Percentiles rank a stretch among this genome's conserved stretches.
These are phyloP conservation scores for Myrmaecium sp. DNA, from an alignment of 2,329 filamentous ascomycete species.

Conservation along the genomic window DNA sequence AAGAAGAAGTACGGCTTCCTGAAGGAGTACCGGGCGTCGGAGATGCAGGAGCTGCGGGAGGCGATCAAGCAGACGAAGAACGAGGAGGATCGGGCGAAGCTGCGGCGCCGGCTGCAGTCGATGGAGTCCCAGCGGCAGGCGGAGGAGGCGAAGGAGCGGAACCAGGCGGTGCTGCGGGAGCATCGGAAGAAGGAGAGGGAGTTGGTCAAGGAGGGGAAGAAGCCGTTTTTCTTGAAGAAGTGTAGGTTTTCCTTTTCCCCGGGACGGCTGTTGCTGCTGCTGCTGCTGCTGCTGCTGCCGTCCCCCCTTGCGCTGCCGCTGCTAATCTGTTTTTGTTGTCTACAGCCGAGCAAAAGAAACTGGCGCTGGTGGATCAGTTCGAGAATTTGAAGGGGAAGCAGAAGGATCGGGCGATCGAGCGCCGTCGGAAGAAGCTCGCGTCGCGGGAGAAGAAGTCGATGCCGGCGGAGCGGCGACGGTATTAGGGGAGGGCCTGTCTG, in stretches of 20 bases:
- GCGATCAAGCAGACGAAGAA: conserved; percentile 53
- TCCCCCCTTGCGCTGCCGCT: neutral
- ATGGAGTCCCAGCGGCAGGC: conserved; percentile 67
- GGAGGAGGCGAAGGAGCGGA: conserved; percentile 50
- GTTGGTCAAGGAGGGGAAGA: conserved; percentile 72
- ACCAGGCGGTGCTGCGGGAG: conserved; percentile 50
- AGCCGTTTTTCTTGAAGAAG: conserved; percentile 84
- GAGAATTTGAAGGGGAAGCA: conserved; percentile 71
- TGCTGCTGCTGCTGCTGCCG: neutral
- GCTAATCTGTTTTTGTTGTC: conserved; percentile 8
- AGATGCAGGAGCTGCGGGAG: conserved; percentile 57
- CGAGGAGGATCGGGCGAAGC: conserved; percentile 43
- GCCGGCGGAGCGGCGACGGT: conserved; percentile 24
- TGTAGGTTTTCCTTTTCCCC: conserved; percentile 16
- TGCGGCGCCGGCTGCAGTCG: conserved; percentile 57
- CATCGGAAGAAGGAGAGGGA: conserved; percentile 76
- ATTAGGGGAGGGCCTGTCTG: neutral
- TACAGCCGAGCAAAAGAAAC: conserved; percentile 68
- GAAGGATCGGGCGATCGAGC: conserved; percentile 68
- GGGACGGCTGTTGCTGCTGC: conserved; percentile 4
- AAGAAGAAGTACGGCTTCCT: conserved; percentile 74
- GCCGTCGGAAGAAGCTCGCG: conserved; percentile 76
- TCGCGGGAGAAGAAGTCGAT: conserved; percentile 60
- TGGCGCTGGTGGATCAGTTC: conserved; percentile 62
- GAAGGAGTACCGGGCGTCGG: conserved; percentile 67